Evolutionary conservation across 2,329 filamentous ascomycete species (phyloP).

Genomic region (Penicillium janthinellum): DNA sequence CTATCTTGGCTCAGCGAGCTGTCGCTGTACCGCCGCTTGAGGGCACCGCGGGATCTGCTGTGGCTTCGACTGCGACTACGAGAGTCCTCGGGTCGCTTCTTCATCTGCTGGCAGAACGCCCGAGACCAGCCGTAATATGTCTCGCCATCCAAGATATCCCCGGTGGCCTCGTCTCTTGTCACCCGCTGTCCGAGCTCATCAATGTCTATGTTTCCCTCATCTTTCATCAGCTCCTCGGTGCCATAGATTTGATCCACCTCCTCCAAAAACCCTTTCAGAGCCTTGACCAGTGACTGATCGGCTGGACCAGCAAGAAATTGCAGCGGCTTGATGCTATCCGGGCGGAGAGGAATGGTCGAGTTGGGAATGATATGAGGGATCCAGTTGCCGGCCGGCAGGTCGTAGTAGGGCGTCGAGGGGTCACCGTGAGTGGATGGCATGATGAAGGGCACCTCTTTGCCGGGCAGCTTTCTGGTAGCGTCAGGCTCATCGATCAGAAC

Average conservation of each 20-base stretch:
- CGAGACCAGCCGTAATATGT: slow-evolving; percentile 90
- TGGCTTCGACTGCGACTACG: slow-evolving; percentile 52
- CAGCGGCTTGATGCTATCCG: slow-evolving; percentile 69
- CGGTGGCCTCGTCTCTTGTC: slow-evolving; percentile 65
- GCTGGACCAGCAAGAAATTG: slow-evolving; percentile 70
- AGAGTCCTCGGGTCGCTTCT: slow-evolving; percentile 43
- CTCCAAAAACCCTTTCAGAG: slow-evolving; percentile 70
- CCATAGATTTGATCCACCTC: slow-evolving; percentile 71
- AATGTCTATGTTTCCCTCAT: slow-evolving; percentile 61
- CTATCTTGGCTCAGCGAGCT: slow-evolving; percentile 36
- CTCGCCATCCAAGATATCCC: slow-evolving; percentile 65
- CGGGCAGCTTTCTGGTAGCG: slow-evolving; percentile 48
- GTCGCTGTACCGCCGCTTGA: slow-evolving; percentile 44
- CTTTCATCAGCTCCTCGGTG: slow-evolving; percentile 51
- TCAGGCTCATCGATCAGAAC: slow-evolving; percentile 27
- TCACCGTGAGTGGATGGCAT: slow-evolving; percentile 80
- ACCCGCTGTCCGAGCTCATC: slow-evolving; percentile 74
- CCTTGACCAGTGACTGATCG: slow-evolving; percentile 64
- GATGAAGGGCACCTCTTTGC: slow-evolving; percentile 62
- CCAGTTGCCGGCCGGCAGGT: slow-evolving; percentile 79
- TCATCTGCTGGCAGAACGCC: slow-evolving; percentile 80
- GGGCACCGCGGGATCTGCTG: slow-evolving; percentile 48
- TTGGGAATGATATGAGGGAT: slow-evolving; percentile 77
- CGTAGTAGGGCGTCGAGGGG: slow-evolving; percentile 71
- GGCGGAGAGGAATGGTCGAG: slow-evolving; percentile 72